phyloP scores from a whole-genome alignment of 805 yeast species.

The Clavispora asparagi region DNA sequence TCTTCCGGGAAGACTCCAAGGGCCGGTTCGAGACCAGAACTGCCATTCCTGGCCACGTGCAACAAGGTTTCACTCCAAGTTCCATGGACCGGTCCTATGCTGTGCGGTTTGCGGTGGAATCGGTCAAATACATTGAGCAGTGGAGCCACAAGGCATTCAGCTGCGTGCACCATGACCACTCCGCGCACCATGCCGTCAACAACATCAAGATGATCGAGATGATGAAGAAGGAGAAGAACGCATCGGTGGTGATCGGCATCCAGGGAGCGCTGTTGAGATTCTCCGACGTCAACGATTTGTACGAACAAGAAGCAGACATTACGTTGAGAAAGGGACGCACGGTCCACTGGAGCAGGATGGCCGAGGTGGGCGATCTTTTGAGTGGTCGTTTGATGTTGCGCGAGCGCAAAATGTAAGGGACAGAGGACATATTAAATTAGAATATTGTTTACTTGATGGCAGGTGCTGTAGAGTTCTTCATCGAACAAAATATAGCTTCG shows the following conservation, averaged over 20 bases:
- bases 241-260: slow-evolving; percentile 63
- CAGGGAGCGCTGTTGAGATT: slow-evolving; percentile 62
- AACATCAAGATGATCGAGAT: slow-evolving; percentile 17
- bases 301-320: slow-evolving; percentile 57
- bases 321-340: slow-evolving; percentile 59
- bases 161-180: slow-evolving; percentile 11
- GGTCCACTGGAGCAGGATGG: slow-evolving; percentile 64
- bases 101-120: slow-evolving; percentile 82
- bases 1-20: slow-evolving; percentile 71
- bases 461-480: not conserved
- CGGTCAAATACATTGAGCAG: slow-evolving; percentile 78
- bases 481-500: not conserved
- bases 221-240: slow-evolving; percentile 13
- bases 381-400: slow-evolving; percentile 60
- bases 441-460: not conserved
- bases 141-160: slow-evolving; percentile 17
- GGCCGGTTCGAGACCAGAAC: slow-evolving; percentile 85
- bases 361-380: slow-evolving; percentile 57
- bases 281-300: slow-evolving; percentile 50
- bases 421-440: not conserved
- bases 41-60: slow-evolving; percentile 97
- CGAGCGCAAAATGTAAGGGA: slow-evolving; percentile 6
- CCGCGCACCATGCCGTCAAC: slow-evolving; percentile 14
- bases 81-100: slow-evolving; percentile 92
- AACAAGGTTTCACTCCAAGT: slow-evolving; percentile 94